A percentile compares a stretch with the other conserved stretches of the same genome.
Evolutionary conservation across 495 filamentous ascomycete genomes (phyloP).

Genomic region (Tuber calosporum): DNA sequence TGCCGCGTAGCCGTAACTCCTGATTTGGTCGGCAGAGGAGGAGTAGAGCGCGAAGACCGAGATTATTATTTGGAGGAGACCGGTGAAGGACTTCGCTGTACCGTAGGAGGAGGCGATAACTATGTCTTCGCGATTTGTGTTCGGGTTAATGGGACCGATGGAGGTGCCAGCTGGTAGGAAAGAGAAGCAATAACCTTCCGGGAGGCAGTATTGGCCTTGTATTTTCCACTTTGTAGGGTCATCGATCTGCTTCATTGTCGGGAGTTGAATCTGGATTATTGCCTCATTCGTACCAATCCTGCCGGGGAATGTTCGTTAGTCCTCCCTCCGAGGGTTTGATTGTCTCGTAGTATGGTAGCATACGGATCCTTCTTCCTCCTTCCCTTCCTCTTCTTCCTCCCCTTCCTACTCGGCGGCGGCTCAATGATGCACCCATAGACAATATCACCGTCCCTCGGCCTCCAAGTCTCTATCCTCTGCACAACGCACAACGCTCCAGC

Average conservation of each 20-base stretch:
- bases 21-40: constrained; percentile 44
- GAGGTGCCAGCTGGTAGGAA: constrained; percentile 31
- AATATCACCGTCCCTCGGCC: constrained; percentile 41
- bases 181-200: constrained; percentile 25
- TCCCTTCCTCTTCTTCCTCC: constrained; percentile 18
- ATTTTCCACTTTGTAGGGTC: constrained; percentile 34
- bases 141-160: constrained; percentile 32
- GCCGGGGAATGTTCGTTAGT: not conserved
- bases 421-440: constrained; percentile 35
- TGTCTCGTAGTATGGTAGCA: not conserved
- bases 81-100: constrained; percentile 42
- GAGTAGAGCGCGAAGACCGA: constrained; percentile 43
- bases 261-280: constrained; percentile 23
- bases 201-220: constrained; percentile 36
- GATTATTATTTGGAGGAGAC: constrained; percentile 45
- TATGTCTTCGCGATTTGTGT: constrained; percentile 35
- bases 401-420: constrained; percentile 9
- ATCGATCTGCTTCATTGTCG: constrained; percentile 15
- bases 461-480: constrained; percentile 42
- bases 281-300: constrained; percentile 21
- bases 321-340: not conserved
- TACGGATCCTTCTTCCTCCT: not conserved
- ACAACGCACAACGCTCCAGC: constrained; percentile 44
- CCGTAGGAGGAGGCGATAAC: constrained; percentile 39
- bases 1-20: constrained; percentile 46